phyloP scores from a whole-genome alignment of 371 early-diverging fungal genomes.

The Mortierella sp. region DNA sequence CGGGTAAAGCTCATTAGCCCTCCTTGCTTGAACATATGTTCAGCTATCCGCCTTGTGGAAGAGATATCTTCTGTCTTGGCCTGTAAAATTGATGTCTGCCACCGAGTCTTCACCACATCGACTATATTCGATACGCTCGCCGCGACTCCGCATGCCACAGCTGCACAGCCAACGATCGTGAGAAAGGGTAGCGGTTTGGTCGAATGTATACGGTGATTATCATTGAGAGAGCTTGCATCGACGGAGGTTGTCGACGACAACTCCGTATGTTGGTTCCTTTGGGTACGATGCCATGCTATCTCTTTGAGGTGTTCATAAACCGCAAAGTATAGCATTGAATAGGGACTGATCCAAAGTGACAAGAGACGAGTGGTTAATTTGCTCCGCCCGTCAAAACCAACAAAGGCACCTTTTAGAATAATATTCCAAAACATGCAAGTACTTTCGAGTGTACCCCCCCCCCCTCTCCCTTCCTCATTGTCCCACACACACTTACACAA shows the following conservation, averaged over 20 bases:
- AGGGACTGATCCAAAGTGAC: constrained; percentile 46
- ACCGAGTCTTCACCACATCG: constrained; percentile 87
- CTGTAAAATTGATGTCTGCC: constrained; percentile 69
- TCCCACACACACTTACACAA: constrained; percentile 65
- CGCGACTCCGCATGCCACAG: constrained; percentile 68
- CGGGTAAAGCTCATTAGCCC: constrained; percentile 67
- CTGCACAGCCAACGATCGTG: constrained; percentile 69
- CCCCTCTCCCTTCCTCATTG: too few species aligned
- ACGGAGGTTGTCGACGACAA: neutral
- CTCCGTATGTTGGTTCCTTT: neutral
- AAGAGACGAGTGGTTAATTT: too few species aligned
- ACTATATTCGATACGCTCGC: constrained; percentile 73
- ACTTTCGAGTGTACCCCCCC: too few species aligned
- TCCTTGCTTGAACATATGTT: constrained; percentile 69
- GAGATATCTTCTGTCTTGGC: constrained; percentile 40
- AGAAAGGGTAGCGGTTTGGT: constrained; percentile 53
- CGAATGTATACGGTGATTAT: neutral
- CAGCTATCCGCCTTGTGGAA: constrained; percentile 53
- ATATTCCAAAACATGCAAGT: too few species aligned
- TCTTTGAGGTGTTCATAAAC: constrained; percentile 81
- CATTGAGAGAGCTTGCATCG: neutral
- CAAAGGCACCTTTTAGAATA: too few species aligned
- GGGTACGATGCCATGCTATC: constrained; percentile 27
- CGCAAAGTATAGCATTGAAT: constrained; percentile 77
- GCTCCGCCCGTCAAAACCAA: too few species aligned